These are phyloP conservation scores for Saccharomyces hybrid DNA, from an alignment of 1,139 yeast species.

Conservation along the genomic window DNA sequence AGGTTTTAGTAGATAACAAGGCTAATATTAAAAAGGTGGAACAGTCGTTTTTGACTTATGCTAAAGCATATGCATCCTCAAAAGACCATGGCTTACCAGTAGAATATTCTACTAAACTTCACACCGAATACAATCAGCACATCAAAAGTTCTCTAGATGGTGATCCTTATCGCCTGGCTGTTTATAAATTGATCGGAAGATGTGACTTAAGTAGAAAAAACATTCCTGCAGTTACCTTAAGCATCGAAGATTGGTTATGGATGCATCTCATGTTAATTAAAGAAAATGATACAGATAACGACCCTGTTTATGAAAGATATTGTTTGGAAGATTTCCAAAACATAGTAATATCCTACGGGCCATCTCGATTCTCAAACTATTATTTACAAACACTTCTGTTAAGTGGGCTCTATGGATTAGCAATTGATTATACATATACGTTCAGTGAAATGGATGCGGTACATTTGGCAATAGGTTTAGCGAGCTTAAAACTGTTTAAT, in stretches of 20 bases:
- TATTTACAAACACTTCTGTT: slow-evolving; percentile 71
- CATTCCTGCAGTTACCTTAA: slow-evolving; percentile 69
- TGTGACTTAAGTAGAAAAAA: slow-evolving; percentile 65
- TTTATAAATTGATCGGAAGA: slow-evolving; percentile 85
- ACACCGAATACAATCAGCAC: slow-evolving; percentile 77
- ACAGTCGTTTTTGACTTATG: slow-evolving; percentile 71
- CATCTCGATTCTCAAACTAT: slow-evolving; percentile 60
- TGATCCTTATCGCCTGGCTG: slow-evolving; percentile 87
- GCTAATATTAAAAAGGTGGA: slow-evolving; percentile 72
- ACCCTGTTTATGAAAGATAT: slow-evolving; percentile 63
- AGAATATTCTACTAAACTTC: slow-evolving; percentile 63
- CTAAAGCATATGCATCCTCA: slow-evolving; percentile 65
- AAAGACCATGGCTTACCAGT: slow-evolving; percentile 47
- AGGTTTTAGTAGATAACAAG: slow-evolving; percentile 45
- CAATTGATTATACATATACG: slow-evolving; percentile 61
- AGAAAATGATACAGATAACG: slow-evolving; percentile 42
- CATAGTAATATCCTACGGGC: slow-evolving; percentile 64
- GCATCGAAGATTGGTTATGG: slow-evolving; percentile 98
- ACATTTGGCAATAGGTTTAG: slow-evolving; percentile 81
- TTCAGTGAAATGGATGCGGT: slow-evolving; percentile 80
- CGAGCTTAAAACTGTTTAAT: slow-evolving; percentile 64
- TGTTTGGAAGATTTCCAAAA: slow-evolving; percentile 68
- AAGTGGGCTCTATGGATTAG: slow-evolving; percentile 76
- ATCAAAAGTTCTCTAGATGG: slow-evolving; percentile 64
- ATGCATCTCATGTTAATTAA: slow-evolving; percentile 71